Evolutionary conservation across 768 basidiomycete genomes (phyloP).

Genomic region (Naganishia onofrii): DNA sequence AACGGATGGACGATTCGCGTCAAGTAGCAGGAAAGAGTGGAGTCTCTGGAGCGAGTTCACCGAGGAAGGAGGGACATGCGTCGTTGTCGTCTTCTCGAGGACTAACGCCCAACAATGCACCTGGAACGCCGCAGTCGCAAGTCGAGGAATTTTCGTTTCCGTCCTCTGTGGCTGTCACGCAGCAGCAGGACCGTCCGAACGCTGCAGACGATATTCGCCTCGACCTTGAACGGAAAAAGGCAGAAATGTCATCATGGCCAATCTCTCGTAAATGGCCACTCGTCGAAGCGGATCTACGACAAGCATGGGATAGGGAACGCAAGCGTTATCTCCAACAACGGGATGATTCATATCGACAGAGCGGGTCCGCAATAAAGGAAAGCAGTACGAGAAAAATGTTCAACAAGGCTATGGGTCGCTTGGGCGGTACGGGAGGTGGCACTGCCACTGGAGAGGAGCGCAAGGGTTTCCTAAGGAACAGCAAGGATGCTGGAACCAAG

Average conservation of each 20-base stretch:
- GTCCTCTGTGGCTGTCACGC: neutral
- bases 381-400: conserved; percentile 23
- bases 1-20: conserved; percentile 59
- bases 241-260: conserved; percentile 20
- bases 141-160: neutral
- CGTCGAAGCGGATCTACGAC: conserved; percentile 76
- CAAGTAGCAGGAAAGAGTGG: neutral
- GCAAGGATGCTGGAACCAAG: conserved; percentile 13
- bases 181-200: conserved; percentile 8
- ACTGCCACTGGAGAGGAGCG: conserved; percentile 8
- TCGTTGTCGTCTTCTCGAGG: conserved; percentile 13
- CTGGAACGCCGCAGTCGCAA: conserved; percentile 13
- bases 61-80: conserved; percentile 39
- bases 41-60: neutral
- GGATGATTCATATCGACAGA: neutral
- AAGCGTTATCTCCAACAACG: conserved; percentile 6
- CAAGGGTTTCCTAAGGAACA: conserved; percentile 9
- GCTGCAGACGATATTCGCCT: conserved; percentile 59
- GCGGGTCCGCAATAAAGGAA: neutral
- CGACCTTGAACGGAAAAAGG: conserved; percentile 13
- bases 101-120: conserved; percentile 33
- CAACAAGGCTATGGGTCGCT: conserved; percentile 5
- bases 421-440: conserved; percentile 11
- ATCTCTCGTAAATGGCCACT: conserved; percentile 71
- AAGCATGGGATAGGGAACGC: conserved; percentile 65